Base-by-base conservation (phyloP, 208 protist species). In the Leishmania amazonensis region DNA sequence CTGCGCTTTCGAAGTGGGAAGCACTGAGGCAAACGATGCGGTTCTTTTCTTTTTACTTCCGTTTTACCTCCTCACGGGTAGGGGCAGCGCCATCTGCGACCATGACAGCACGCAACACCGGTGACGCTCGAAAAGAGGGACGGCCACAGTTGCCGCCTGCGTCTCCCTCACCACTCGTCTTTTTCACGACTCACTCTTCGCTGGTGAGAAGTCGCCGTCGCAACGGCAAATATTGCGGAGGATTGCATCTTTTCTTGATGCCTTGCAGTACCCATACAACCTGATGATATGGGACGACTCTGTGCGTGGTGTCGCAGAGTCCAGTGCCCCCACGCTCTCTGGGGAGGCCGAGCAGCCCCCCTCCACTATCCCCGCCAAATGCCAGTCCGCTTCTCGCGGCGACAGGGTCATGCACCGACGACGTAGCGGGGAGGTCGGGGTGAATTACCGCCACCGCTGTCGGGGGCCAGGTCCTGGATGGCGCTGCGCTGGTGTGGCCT, bases 1-100 rank as follows among this genome's bases (percentile, higher is more conserved):
- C 85, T 97, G 51, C 75, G 31, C 19, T 96, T 95, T 81, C 83
- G 92, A 35, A 24, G 65, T 47, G 65, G 57, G n/a, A 9, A n/a
- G 1, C 6, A n/a, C 24, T 60, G 19, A 60, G 24, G 7, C 13
- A 57, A 21, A 24, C 53, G 45, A 47, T 47, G 45, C 53, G 0
- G 19, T 1, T 13, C 53, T 24, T 21, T 6, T 21, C 0, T 57
- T 21, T 31, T 13, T 31, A 38, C n/a, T 67, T 38, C n/a, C 6
- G 2, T 0, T 31, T 28, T 38, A 0, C 24, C 2, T 24, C 53
- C 19, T 57, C 51, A 7, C 19, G 1, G 53, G 53, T 24, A 60
- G 24, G 3, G 21, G 24, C 24, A n/a, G 17, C 57, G 0, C 24
- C 0, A 60, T 60, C 5, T 60, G 57, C 11, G 24, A 60, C 57